phyloP scores from a whole-genome alignment of 257 asterid genomes.

The Przewalskia tangutica region DNA sequence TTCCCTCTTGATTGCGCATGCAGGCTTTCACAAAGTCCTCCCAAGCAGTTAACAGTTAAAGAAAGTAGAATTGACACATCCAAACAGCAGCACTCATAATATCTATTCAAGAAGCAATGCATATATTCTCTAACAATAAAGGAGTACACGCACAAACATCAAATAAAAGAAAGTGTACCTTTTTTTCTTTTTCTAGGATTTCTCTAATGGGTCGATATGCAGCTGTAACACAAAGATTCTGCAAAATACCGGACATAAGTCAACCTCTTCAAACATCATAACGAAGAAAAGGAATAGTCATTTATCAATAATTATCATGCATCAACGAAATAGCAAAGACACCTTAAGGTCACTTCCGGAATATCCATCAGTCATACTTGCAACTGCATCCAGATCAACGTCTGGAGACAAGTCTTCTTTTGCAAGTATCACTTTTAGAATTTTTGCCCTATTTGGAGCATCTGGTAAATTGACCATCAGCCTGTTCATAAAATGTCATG shows the following conservation, averaged over 20 bases:
- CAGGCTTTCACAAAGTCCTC: background rate
- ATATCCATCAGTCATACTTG: constrained; percentile 85
- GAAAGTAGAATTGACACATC: background rate
- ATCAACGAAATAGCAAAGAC: background rate
- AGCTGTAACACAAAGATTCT: constrained; percentile 91
- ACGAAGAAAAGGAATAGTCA: background rate
- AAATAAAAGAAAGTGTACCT: constrained; percentile 29
- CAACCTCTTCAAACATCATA: background rate
- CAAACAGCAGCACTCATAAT: background rate
- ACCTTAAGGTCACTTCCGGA: constrained; percentile 99
- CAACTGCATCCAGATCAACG: constrained; percentile 66
- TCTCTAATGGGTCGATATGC: constrained; percentile 92
- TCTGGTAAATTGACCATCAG: constrained; percentile 96
- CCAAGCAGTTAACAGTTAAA: background rate
- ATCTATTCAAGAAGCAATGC: background rate
- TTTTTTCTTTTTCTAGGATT: constrained; percentile 71
- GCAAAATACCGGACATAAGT: constrained; percentile 10
- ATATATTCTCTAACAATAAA: background rate
- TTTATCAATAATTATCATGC: background rate
- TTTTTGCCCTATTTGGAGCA: constrained; percentile 81
- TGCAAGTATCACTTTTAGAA: constrained; percentile 66
- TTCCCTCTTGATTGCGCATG: background rate
- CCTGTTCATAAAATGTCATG: constrained; percentile 21
- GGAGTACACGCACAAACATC: background rate
- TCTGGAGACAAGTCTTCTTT: constrained; percentile 81